Base-by-base conservation (phyloP, 306 rosid genomes). In the Sicyos baderoa region DNA sequence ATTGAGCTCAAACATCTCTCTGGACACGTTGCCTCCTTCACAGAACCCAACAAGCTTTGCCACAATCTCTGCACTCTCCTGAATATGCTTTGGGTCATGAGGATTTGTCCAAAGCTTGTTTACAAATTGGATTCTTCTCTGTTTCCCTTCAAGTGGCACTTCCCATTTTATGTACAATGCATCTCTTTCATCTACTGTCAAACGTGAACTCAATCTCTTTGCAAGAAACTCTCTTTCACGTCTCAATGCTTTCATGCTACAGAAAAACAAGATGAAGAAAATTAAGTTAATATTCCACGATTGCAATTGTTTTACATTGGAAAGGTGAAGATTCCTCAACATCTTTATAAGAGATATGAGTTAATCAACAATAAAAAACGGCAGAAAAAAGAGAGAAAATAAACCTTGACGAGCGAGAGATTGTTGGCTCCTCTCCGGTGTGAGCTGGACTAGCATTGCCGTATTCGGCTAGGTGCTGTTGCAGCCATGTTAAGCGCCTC, bases 151-250 rank as follows among this genome's bases (percentile, higher is more conserved):
- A 23, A 94, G 92, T 10, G 97, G 99, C 5, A 94, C 89, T 74
- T 86, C 89, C 99, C 97, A 90, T 87, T 85, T 94, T 56, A 88
- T 81, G 81, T 86, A 94, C 83, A 94, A 73, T 0, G 67, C 57
- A 37, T 94, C 97, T 81, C 96, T 85, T 88, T 94, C 97, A 80
- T 94, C 99, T 6, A 63, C 80, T 0, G 83, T 82, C 76, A 94
- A 80, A 12, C 95, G 96, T 0, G 99, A 84, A 47, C 83, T 77
- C 78, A 94, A 75, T 78, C 99, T 86, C 88, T 88, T 94, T 0
- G 99, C 97, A 19, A 90, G 95, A 79, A 94, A 94, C 82, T 90
- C 99, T 71, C 90, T 88, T 77, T 94, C 99, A 17, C 96, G 83
- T 75, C 75, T 88, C 81, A 94, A 76, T 40, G 91, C 90, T 83